phyloP scores from a whole-genome alignment of 176 grass and related monocot genomes.

The Dendrocalamus sinicus region DNA sequence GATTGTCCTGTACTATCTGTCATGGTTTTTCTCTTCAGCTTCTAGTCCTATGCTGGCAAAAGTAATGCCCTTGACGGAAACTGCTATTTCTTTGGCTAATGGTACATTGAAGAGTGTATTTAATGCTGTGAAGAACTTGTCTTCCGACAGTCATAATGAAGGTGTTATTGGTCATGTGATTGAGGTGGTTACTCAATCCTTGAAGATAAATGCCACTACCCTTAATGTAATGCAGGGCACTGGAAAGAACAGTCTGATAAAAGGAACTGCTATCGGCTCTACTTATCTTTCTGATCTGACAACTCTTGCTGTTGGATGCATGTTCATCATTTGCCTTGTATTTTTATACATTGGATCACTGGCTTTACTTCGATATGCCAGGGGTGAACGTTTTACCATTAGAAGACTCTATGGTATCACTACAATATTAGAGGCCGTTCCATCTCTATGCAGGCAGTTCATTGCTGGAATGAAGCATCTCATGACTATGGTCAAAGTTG shows the following conservation, averaged over 20 bases:
- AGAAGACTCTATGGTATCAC: constrained; percentile 85
- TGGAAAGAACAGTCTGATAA: constrained; percentile 55
- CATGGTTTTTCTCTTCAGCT: constrained; percentile 95
- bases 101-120: constrained; percentile 81
- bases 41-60: constrained; percentile 83
- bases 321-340: constrained; percentile 76
- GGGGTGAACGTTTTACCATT: constrained; percentile 83
- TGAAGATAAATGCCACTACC: constrained; percentile 82
- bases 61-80: constrained; percentile 80
- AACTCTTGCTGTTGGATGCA: constrained; percentile 91
- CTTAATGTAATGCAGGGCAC: constrained; percentile 59
- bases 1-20: constrained; percentile 86
- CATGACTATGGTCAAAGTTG: constrained; percentile 97
- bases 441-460: constrained; percentile 90
- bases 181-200: constrained; percentile 75
- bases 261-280: constrained; percentile 58
- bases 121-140: constrained; percentile 83
- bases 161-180: constrained; percentile 73
- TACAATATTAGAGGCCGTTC: constrained; percentile 83
- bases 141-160: constrained; percentile 68
- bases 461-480: constrained; percentile 88
- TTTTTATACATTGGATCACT: constrained; percentile 87
- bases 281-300: constrained; percentile 95
- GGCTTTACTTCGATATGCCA: constrained; percentile 86
- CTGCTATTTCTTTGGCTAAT: constrained; percentile 84